Conservation (phyloP, 1,139 yeast genomes). For the Candida freyschussii region DNA sequence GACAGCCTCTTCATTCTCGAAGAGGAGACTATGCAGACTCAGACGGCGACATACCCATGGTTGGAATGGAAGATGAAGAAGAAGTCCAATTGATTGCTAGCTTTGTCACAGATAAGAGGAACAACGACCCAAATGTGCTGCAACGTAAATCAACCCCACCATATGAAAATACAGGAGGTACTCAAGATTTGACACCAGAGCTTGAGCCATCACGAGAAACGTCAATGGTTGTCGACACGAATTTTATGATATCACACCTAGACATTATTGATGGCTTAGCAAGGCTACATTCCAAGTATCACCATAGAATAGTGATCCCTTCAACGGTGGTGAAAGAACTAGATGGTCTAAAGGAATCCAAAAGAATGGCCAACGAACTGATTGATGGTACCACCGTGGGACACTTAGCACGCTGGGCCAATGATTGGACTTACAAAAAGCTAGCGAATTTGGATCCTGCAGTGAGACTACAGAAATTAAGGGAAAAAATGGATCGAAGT, state of each 20-base stretch:
- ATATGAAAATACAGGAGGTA: too few species aligned
- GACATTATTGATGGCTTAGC: constrained; percentile 48
- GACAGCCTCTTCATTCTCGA: neutral
- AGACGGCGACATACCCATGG: constrained; percentile 47
- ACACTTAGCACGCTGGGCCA: constrained; percentile 65
- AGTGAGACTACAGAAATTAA: constrained; percentile 61
- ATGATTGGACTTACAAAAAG: constrained; percentile 67
- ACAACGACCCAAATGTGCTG: constrained; percentile 5
- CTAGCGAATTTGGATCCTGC: constrained; percentile 48
- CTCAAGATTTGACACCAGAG: constrained; percentile 22
- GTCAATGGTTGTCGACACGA: constrained; percentile 67
- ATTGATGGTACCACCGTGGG: constrained; percentile 39
- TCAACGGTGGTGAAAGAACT: constrained; percentile 65
- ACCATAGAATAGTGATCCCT: constrained; percentile 60
- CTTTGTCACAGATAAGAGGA: constrained; percentile 31
- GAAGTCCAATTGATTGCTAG: constrained; percentile 45
- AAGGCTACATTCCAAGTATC: constrained; percentile 35
- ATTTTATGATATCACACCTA: constrained; percentile 66
- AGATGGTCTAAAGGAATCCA: constrained; percentile 66
- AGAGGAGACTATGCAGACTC: constrained; percentile 20
- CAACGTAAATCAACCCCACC: too few species aligned
- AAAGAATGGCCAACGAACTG: constrained; percentile 14
- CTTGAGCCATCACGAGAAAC: constrained; percentile 19
- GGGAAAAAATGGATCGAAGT: constrained; percentile 43
- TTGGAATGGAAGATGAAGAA: constrained; percentile 42